Conservation (phyloP, 192 early-diverging fungal genomes). For the Allomyces javanicus region DNA sequence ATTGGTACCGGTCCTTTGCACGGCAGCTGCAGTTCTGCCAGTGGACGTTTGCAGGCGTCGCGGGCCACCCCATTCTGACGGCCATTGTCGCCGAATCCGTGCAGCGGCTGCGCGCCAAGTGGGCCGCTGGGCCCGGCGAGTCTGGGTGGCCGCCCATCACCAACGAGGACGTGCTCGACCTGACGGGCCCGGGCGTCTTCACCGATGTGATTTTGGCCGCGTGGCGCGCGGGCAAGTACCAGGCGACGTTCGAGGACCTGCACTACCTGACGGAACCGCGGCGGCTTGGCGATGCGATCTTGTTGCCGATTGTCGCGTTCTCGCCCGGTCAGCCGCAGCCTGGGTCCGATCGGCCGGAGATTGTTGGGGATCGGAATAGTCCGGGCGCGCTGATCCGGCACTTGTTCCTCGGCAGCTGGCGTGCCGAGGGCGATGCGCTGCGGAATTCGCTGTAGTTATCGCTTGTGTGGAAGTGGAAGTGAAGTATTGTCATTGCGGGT, state of each 20-base stretch:
- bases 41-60: conserved; percentile 10
- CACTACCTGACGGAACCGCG: not conserved
- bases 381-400: no score
- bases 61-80: conserved; percentile 9
- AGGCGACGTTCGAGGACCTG: not conserved
- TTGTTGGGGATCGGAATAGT: no score
- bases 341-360: no score
- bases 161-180: not conserved
- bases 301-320: not conserved
- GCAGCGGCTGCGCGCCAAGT: not conserved
- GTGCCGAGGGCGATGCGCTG: no score
- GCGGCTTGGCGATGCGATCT: not conserved
- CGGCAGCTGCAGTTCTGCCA: conserved; percentile 5
- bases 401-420: no score
- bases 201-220: not conserved
- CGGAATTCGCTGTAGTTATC: no score
- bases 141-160: not conserved
- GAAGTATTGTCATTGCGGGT: no score
- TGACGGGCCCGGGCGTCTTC: not conserved
- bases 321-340: not conserved
- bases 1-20: not conserved
- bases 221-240: not conserved
- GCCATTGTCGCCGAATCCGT: conserved; percentile 3
- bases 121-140: not conserved
- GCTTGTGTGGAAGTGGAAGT: no score